A percentile compares a stretch with the other conserved stretches of the same genome.
phyloP scores from a whole-genome alignment of 371 early-diverging fungal species.

The Rhizopus stolonifer region DNA sequence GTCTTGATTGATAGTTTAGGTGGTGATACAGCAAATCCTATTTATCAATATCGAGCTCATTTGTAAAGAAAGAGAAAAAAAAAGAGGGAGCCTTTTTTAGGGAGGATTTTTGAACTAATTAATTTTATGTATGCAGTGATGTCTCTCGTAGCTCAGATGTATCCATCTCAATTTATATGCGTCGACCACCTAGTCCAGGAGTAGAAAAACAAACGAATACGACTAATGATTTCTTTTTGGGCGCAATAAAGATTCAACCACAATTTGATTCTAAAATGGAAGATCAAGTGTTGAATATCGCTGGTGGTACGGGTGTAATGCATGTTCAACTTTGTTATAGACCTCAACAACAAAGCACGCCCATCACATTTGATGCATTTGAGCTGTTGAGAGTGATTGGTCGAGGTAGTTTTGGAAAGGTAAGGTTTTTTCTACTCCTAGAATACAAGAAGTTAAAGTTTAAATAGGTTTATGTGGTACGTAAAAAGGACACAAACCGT shows the following conservation, averaged over 20 bases:
- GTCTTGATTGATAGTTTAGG: conserved; percentile 80
- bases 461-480: conserved; percentile 87
- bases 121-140: conserved; percentile 64
- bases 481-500: conserved; percentile 89
- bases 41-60: conserved; percentile 87
- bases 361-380: conserved; percentile 78
- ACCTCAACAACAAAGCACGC: conserved; percentile 43
- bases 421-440: too few species aligned
- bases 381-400: conserved; percentile 95
- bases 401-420: conserved; percentile 96
- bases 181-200: conserved; percentile 54
- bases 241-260: conserved; percentile 66
- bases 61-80: too few species aligned
- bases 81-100: too few species aligned
- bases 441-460: not conserved
- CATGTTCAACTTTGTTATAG: conserved; percentile 73
- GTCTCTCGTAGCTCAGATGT: conserved; percentile 87
- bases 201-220: conserved; percentile 33
- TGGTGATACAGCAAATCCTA: conserved; percentile 71
- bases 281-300: conserved; percentile 25
- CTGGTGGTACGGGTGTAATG: conserved; percentile 63
- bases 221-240: conserved; percentile 67
- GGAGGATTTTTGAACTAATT: conserved; percentile 4
- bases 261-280: conserved; percentile 57
- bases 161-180: conserved; percentile 83